phyloP scores from a whole-genome alignment of 345 rosid species.

The Heritiera littoralis region DNA sequence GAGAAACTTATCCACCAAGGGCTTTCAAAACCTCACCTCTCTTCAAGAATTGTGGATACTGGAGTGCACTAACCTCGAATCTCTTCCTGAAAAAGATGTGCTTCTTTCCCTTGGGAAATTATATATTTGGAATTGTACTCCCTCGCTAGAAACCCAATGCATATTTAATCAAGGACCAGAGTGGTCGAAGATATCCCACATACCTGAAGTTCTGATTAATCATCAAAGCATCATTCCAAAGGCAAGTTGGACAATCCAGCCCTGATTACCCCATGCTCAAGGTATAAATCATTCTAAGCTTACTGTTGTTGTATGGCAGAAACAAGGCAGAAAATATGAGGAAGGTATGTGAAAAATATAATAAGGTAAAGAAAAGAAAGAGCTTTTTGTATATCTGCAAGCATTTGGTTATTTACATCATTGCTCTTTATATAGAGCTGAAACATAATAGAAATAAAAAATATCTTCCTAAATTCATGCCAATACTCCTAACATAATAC shows the following conservation, averaged over 20 bases:
- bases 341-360: no score
- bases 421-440: no score
- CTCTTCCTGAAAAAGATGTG: slow-evolving; percentile 10
- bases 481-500: no score
- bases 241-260: neutral
- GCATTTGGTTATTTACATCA: no score
- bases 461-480: no score
- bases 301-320: no score
- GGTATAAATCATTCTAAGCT: neutral
- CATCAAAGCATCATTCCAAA: slow-evolving; percentile 5
- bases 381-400: no score
- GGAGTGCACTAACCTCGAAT: neutral
- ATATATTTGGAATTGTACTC: slow-evolving; percentile 1
- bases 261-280: neutral
- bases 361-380: no score
- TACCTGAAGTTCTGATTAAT: neutral
- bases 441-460: no score
- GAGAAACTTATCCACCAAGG: neutral
- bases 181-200: slow-evolving; percentile 10
- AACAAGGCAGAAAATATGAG: no score
- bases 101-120: neutral
- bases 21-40: neutral
- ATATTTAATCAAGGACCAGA: neutral
- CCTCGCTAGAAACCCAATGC: neutral
- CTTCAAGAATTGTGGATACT: slow-evolving; percentile 13